Base-by-base conservation (phyloP, 2,329 filamentous ascomycete genomes). In the Escovopsis sp. region DNA sequence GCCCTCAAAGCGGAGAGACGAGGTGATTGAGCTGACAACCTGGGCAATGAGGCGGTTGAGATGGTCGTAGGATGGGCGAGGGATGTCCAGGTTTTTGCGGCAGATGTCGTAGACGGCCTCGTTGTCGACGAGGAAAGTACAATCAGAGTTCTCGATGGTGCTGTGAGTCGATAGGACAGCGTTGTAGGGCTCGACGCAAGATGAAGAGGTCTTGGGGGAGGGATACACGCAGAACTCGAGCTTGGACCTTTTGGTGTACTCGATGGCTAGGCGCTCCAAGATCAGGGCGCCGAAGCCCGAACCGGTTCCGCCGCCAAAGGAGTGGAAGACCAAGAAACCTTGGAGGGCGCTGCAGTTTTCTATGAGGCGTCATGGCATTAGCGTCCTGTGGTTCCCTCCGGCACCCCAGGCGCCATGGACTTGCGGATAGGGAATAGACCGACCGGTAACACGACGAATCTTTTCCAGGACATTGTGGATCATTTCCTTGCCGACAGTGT, bases 191-290 rank as follows among this genome's bases (percentile, higher is more conserved):
- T 83, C 79, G 42, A 83, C 79, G 43, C 83, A 77, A 35, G 79
- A 75, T 33, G 78, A 81, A 35, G 79, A 80, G 48, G 80, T 75
- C 45, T 76, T 75, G 46, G 79, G 79, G 42, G 79, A 74, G 49
- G 79, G 79, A 67, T 83, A 83, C 46, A 83, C 74, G 53, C 77
- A 72, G 56, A 84, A 82, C 62, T 83, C 79, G 46, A 83, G 77
- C 73, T 83, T 84, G 63, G 72, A 79, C 71, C 83, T 83, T 72
- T 83, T 83, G 65, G 76, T 77, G 53, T 79, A 84, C 62, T 83
- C 79, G 51, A 74, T 76, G n/a, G 79, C 72, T 42, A 84, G 76
- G 49, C 78, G 79, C 68, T 83, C 79, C 34, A 83, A 73, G 48
- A 83, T 68, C 36, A 84, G 77, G 47, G 79, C 76, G 54, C 79